These are phyloP conservation scores for Gossypium australe DNA, from an alignment of 345 rosid species.

Conservation along the genomic window DNA sequence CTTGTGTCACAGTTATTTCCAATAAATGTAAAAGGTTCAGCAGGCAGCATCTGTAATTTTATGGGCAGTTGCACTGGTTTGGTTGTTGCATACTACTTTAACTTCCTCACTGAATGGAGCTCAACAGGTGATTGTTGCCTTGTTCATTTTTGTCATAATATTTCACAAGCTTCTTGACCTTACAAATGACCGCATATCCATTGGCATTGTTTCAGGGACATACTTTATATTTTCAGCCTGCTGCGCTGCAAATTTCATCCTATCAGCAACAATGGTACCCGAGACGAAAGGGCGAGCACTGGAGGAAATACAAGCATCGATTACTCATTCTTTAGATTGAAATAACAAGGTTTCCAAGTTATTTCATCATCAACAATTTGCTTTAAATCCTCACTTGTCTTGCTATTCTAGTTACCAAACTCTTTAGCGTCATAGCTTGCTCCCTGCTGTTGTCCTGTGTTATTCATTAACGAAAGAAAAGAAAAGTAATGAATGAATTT, in stretches of 20 bases:
- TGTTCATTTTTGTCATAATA: background rate
- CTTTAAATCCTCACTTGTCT: too few species aligned
- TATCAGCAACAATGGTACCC: constrained; percentile 28
- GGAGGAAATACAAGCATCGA: constrained; percentile 8
- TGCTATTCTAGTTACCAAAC: too few species aligned
- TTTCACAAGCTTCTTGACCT: background rate
- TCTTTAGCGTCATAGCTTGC: too few species aligned
- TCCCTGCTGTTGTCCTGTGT: too few species aligned
- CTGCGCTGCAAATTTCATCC: constrained; percentile 8
- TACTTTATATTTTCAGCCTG: constrained; percentile 26
- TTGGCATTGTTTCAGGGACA: constrained; percentile 13
- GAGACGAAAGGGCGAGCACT: constrained; percentile 35
- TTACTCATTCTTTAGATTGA: background rate
- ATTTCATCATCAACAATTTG: too few species aligned
- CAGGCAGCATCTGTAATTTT: background rate
- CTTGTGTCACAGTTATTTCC: constrained; percentile 6
- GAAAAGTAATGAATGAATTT: too few species aligned
- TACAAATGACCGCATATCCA: background rate
- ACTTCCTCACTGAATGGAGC: constrained; percentile 6
- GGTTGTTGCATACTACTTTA: background rate
- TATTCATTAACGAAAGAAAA: too few species aligned
- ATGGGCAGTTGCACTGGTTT: background rate
- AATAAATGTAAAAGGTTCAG: constrained; percentile 7
- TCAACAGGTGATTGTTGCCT: background rate
- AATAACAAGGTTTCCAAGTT: background rate